Evolutionary conservation across 257 asterid species (phyloP), one percentile per base, ranked within the genome.

Genomic region (Solanum etuberosum): DNA sequence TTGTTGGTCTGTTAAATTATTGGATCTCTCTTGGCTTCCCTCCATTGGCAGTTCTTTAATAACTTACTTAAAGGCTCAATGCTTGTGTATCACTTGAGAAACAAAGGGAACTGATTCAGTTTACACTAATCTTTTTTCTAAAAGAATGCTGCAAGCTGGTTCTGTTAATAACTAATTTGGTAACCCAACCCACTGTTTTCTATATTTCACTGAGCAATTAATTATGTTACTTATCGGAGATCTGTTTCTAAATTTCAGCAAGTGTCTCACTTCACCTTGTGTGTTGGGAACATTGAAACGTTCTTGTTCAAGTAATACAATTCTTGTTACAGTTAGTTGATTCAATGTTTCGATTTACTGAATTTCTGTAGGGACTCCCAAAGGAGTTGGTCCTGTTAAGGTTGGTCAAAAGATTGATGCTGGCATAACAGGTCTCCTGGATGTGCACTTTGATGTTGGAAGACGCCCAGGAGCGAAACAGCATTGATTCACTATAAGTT

Each of bases 381-480:
- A 93, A 91, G 99, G 99, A 35, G 98, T 93, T 68, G 98, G 98
- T 85, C 97, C 98, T 11, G 98, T 97, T 29, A 93, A 91, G 90
- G 90, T 93, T 65, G 99, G 99, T 38, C 98, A 97, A 89, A 93
- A 89, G 87, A 91, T 97, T 46, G 98, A 97, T 59, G 98, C 98
- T 86, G 99, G 99, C 83, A 93, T 97, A 86, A 95, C 98, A 2
- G 99, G 95, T 71, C 81, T 97, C 63, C 16, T 94, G 89, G 98
- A 94, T 81, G 84, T 95, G 83, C 95, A 94, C 90, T 95, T 94
- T 73, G 94, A 92, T 59, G 98, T 97, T 37, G 98, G 81, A 87
- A 89, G 94, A 85, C 98, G 98, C 35, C 76, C 63, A 6, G 89
- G 87, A 78, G 88, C 85, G 61, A 90, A 51, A 80, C 87, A 34